Conservation (phyloP, 192 early-diverging fungal species). For the Backusella macrospora region DNA sequence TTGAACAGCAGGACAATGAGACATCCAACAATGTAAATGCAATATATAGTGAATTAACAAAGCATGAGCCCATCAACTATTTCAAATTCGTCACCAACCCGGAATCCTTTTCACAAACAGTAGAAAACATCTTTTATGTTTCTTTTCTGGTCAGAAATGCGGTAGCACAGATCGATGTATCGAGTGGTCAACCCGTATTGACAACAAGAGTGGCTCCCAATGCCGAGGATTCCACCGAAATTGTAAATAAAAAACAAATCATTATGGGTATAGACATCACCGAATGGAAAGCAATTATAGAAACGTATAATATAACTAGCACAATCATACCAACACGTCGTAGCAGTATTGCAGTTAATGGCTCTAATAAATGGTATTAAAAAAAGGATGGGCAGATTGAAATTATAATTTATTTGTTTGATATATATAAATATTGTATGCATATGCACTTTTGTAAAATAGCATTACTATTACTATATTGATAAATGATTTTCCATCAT, state of each 20-base stretch:
- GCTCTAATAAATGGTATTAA: not conserved
- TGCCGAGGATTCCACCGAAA: constrained; percentile 64
- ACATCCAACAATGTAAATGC: constrained; percentile 80
- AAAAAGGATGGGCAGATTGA: not conserved
- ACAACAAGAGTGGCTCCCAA: constrained; percentile 68
- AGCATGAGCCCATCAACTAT: constrained; percentile 65
- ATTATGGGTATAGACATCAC: constrained; percentile 72
- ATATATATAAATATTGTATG: no score
- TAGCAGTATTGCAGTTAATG: not conserved
- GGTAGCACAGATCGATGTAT: constrained; percentile 73
- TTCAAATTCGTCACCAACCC: constrained; percentile 93
- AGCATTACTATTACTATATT: not conserved
- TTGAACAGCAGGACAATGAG: constrained; percentile 82
- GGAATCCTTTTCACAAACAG: constrained; percentile 85
- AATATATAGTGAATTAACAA: constrained; percentile 63
- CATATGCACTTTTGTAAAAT: no score
- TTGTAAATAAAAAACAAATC: constrained; percentile 77
- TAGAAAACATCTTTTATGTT: constrained; percentile 97
- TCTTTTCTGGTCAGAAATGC: constrained; percentile 94
- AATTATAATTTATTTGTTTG: no score
- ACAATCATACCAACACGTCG: constrained; percentile 67
- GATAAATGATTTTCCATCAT: not conserved
- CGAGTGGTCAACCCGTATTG: constrained; percentile 67
- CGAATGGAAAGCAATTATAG: constrained; percentile 71
- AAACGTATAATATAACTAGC: constrained; percentile 62